Base-by-base conservation (phyloP, 129 eudicot species). In the Flaveria ramosissima region DNA sequence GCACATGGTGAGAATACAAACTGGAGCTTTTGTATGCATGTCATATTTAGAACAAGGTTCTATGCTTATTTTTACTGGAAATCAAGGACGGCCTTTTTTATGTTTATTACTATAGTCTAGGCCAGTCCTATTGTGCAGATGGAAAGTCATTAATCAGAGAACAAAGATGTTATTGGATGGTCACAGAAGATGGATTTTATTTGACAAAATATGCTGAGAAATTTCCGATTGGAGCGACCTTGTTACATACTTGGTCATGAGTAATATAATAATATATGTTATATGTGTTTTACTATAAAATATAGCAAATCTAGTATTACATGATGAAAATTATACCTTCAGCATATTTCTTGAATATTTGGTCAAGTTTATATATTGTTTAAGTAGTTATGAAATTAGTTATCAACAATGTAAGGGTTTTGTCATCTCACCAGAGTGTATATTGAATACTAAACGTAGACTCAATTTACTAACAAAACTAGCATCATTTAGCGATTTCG, bases 31-130 rank as follows among this genome's bases (percentile, higher is more conserved):
- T 72, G 77, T 30, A 0, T 72, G 7, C 11, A 57, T 15, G 5
- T 53, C 65, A 0, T 1, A 9, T 7, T 17, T 19, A 32, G 7
- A 2, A 72, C 77, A 0, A 32, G 19, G 32, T 55, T n/a, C 13
- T 72, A 72, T 55, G 67, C 77, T 43, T 67, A 72, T 72, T 72
- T 72, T 13, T 72, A 72, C 20, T 39, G 67, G 67, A 72, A 72
- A 12, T 72, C 67, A 9, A 72, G 6, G 77, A 53, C 36, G 4
- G 52, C 67, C 0, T 36, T 72, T 42, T 72, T 72, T 36, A 72
- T 72, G 77, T 72, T 72, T 72, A n/a, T 72, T 21, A 39, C 45
- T 32, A 72, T 53, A 66, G 17, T 72, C 61, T 60, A 53, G 67
- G 26, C 4, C 11, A 4, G 12, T n/a, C 32, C 2, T 36, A 70